Evolutionary conservation across 140 eudicot genomes (phyloP).

Genomic region (Ambrosia hybrid): DNA sequence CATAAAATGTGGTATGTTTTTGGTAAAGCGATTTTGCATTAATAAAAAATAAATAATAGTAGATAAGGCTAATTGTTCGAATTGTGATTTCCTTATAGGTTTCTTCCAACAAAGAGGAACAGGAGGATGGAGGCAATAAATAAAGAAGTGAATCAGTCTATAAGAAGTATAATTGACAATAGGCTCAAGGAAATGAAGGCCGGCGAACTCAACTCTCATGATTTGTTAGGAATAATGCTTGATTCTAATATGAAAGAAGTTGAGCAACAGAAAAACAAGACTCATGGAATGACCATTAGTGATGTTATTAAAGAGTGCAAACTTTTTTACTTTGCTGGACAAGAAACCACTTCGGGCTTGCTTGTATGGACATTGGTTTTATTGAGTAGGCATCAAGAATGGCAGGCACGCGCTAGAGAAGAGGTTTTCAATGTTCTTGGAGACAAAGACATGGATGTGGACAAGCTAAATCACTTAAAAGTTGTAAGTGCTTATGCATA

Average conservation of each 20-base stretch:
- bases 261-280: background rate
- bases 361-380: background rate
- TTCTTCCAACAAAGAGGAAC: slow-evolving; percentile 20
- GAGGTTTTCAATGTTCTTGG: slow-evolving; percentile 8
- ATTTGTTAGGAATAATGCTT: slow-evolving; percentile 12
- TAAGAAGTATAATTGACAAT: slow-evolving; percentile 5
- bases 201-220: background rate
- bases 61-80: background rate
- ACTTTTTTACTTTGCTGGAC: slow-evolving; percentile 9
- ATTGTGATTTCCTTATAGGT: background rate
- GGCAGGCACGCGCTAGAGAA: slow-evolving; percentile 2
- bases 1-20: background rate
- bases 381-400: slow-evolving; percentile 2
- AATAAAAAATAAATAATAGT: background rate
- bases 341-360: slow-evolving; percentile 3
- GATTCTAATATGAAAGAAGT: slow-evolving; percentile 5
- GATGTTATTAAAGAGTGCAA: slow-evolving; percentile 8
- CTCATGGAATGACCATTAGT: background rate
- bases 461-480: background rate
- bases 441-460: background rate
- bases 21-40: background rate
- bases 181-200: slow-evolving; percentile 6
- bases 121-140: slow-evolving; percentile 3
- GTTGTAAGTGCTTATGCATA: slow-evolving; percentile 5
- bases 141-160: background rate